These are phyloP conservation scores for Nitzschia sp. DNA, from an alignment of 108 stramenopile species.

Conservation along the genomic window DNA sequence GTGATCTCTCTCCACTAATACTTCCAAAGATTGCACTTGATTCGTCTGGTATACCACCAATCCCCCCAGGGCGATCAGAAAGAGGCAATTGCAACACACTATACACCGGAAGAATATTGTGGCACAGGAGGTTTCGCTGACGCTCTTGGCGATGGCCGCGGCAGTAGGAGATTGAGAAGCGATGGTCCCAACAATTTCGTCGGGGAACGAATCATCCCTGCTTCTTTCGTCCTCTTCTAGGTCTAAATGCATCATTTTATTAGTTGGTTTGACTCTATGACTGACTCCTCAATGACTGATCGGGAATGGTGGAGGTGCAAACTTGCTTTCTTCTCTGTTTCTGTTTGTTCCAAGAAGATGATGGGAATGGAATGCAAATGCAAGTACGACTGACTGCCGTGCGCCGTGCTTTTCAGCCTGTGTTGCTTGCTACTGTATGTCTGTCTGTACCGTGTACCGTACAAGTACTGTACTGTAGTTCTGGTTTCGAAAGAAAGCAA, in stretches of 20 bases:
- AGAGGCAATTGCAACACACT: slow-evolving; percentile 1
- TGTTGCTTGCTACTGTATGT: too few species aligned
- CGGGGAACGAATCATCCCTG: neutral
- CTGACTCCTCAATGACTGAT: too few species aligned
- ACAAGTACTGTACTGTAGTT: too few species aligned
- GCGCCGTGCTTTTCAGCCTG: too few species aligned
- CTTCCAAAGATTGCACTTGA: slow-evolving; percentile 4
- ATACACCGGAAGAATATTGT: slow-evolving; percentile 11
- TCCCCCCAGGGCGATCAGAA: neutral
- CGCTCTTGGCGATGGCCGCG: neutral
- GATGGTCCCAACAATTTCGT: neutral
- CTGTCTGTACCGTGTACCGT: too few species aligned
- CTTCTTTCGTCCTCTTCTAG: neutral
- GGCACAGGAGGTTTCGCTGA: neutral
- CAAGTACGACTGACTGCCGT: too few species aligned
- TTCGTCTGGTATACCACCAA: neutral
- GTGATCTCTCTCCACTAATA: slow-evolving; percentile 23
- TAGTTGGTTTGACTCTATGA: too few species aligned
- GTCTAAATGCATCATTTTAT: neutral
- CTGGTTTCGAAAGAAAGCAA: too few species aligned
- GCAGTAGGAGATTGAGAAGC: neutral
- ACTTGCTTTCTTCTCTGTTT: too few species aligned
- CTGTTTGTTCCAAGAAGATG: too few species aligned
- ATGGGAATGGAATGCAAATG: too few species aligned
- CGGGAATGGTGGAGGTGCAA: too few species aligned